These are phyloP conservation scores for Mucor ambiguus DNA, from an alignment of 371 early-diverging fungal genomes.

Conservation along the genomic window DNA sequence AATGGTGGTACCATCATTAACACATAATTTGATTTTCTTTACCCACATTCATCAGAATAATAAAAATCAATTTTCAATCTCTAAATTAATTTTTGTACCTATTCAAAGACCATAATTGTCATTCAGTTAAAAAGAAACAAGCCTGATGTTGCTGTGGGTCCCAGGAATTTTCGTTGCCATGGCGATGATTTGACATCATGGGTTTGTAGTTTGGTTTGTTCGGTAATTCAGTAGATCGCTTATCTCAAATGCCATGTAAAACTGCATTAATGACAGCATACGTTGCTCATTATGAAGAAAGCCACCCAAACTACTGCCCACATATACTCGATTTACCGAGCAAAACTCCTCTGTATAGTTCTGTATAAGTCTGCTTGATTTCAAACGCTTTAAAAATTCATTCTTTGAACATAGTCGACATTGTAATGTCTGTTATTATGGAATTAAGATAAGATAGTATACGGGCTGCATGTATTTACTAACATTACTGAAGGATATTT, in stretches of 20 bases:
- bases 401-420: background rate
- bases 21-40: constrained; percentile 12
- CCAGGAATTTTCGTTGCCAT: background rate
- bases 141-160: too few relatives aligned
- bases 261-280: background rate
- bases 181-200: background rate
- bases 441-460: background rate
- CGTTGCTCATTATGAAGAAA: background rate
- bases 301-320: too few relatives aligned
- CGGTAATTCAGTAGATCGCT: background rate
- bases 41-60: background rate
- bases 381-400: too few relatives aligned
- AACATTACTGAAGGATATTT: too few relatives aligned
- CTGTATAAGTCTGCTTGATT: too few relatives aligned
- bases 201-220: background rate
- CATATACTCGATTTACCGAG: too few relatives aligned
- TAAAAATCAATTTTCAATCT: background rate
- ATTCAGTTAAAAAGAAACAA: too few relatives aligned
- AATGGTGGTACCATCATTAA: constrained; percentile 34
- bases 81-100: background rate
- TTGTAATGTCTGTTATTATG: background rate
- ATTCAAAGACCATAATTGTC: too few relatives aligned
- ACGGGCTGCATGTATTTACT: too few relatives aligned
- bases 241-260: background rate
- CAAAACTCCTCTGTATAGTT: too few relatives aligned